Evolutionary conservation across 257 asterid species (phyloP), one percentile per base, ranked within the genome.

Genomic region (Solanum sparsipilum): DNA sequence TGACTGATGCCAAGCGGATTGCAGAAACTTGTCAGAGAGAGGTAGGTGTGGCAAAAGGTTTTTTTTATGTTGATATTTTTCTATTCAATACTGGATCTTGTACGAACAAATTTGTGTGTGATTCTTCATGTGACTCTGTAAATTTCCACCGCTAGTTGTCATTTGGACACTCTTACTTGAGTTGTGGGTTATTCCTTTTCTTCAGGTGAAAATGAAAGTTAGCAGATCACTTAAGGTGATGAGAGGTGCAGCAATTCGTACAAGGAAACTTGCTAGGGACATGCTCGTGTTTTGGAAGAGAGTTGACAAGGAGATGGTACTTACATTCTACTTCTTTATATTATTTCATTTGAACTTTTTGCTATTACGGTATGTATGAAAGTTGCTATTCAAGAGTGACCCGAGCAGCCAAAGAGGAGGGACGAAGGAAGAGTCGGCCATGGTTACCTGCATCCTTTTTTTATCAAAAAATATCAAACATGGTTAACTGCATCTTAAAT

Each of bases 221-320:
- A 94, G 98, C 90, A 90, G 99, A 91, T 96, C 99, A 58, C 91
- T 96, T 86, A 96, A 96, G 88, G 87, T 95, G 93, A 96, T 96
- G 98, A 94, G 93, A 92, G 95, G 98, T 90, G 98, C 99, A 88
- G 94, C 94, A 46, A 84, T 95, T 34, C 94, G 99, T 89, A 95
- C 99, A 65, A 93, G 99, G 93, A 96, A 92, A 93, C 89, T 97
- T 93, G 96, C 99, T 10, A 94, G 98, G 85, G 99, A 96, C 90
- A 96, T 97, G 99, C 91, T 97, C 46, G 96, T 95, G 35, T 93
- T 93, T 89, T 97, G 99, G 99, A 97, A 97, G 94, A 96, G 98
- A 95, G 98, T 96, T 70, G 99, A 97, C 91, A 96, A 96, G 91
- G 99, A 97, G 98, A 97, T 96, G 99, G 99, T 97, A 95, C 35